phyloP scores from a whole-genome alignment of 139 green algal genomes.

The Edaphochlamys debaryana region DNA sequence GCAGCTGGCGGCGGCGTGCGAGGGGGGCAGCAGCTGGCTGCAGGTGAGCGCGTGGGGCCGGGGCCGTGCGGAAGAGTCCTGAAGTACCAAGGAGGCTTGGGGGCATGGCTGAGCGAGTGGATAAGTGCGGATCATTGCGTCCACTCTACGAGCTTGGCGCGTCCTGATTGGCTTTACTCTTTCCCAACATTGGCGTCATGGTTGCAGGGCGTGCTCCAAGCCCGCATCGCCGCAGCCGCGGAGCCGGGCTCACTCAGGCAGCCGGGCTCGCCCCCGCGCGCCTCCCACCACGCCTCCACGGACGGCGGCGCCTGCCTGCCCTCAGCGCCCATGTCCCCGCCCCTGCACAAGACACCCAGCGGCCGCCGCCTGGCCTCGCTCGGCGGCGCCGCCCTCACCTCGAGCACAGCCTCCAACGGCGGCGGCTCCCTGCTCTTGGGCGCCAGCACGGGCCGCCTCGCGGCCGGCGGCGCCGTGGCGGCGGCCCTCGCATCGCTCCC shows the following conservation, averaged over 20 bases:
- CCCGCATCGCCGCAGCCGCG: not conserved
- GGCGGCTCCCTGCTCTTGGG: constrained; percentile 11
- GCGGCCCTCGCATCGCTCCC: not conserved
- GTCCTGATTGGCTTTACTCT: not conserved
- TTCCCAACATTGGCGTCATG: not conserved
- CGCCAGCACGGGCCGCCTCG: not conserved
- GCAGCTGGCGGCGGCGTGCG: constrained; percentile 9
- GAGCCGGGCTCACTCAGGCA: not conserved
- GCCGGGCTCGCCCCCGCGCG: too few species aligned
- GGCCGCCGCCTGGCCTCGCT: not conserved
- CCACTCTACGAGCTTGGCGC: too few species aligned
- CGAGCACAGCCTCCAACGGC: not conserved
- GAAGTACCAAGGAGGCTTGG: not conserved
- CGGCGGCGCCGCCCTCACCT: not conserved
- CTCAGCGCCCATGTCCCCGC: not conserved
- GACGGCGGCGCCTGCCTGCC: not conserved
- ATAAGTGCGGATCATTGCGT: not conserved
- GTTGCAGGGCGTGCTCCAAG: constrained; percentile 9
- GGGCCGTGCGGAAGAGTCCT: not conserved
- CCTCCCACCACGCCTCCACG: not conserved
- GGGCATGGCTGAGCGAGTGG: not conserved
- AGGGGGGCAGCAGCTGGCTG: constrained; percentile 15
- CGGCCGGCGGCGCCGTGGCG: not conserved
- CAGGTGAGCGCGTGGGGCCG: not conserved
- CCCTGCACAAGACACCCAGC: not conserved